phyloP scores from a whole-genome alignment of 2,329 filamentous ascomycete genomes.

The Hypomyces rosellus region DNA sequence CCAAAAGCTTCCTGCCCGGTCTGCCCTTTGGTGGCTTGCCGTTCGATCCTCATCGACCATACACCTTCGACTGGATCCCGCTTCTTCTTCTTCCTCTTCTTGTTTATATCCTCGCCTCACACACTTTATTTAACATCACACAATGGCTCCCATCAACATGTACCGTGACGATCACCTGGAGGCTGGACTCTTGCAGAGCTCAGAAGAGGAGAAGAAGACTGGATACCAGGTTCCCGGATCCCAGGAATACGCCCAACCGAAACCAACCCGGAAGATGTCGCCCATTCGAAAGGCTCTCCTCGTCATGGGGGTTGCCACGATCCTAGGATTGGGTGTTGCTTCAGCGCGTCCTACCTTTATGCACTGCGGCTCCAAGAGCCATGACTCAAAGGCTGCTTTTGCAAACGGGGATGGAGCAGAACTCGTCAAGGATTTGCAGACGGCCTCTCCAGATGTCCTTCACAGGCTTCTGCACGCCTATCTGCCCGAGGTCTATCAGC shows the following conservation, averaged over 20 bases:
- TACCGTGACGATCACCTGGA: conserved; percentile 15
- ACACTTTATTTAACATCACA: neutral
- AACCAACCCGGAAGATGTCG: conserved; percentile 13
- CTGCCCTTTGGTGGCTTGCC: neutral
- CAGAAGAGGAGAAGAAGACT: conserved; percentile 18
- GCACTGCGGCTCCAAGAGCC: conserved; percentile 1
- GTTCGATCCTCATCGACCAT: conserved; percentile 8
- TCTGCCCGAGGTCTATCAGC: conserved; percentile 56
- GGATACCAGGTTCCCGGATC: conserved; percentile 4
- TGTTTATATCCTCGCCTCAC: too few relatives aligned
- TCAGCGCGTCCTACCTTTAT: conserved; percentile 7
- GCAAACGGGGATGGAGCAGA: conserved; percentile 20
- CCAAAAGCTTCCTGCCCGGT: neutral
- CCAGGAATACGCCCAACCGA: neutral
- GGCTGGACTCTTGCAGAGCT: conserved; percentile 18
- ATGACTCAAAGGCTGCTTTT: conserved; percentile 4
- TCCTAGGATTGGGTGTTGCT: conserved; percentile 21
- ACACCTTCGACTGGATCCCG: neutral
- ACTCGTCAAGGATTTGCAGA: conserved; percentile 32
- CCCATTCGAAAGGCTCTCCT: conserved; percentile 12
- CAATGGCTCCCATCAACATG: conserved; percentile 13
- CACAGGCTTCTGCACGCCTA: conserved; percentile 61
- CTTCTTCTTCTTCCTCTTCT: neutral
- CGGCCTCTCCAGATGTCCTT: conserved; percentile 53
- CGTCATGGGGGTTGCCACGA: conserved; percentile 19